Evolutionary conservation across 208 protist species (phyloP), one percentile per base, ranked within the genome.

Genomic region (Leishmania tarentolae): DNA sequence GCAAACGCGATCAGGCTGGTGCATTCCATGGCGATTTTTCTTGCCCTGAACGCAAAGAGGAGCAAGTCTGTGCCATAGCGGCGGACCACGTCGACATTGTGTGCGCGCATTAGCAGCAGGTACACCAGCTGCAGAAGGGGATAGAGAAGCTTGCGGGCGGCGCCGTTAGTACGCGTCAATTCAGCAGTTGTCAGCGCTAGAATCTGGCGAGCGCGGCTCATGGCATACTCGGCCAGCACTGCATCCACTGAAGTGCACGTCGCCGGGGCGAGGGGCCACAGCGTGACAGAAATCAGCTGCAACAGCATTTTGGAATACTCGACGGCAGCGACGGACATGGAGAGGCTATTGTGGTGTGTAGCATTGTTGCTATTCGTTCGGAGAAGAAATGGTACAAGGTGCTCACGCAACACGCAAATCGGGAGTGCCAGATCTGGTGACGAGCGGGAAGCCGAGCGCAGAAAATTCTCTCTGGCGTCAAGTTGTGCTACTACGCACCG

Each of bases 21-120:
- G 76, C 44, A 46, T 47, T 35, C n/a, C 28, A 71, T 44, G 46
- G 76, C 63, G 9, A 46, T 63, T 17, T 42, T 17, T 35, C 59
- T 65, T 3, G 56, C 76, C 47, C 40, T 31, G 44, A n/a, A n/a
- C 5, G 71, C 50, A 56, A 82, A 93, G 72, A 75, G 42, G 24
- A 80, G 40, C 24, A 93, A 50, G 6, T 83, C 82, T 0, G 56
- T 53, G 21, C 81, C 83, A 75, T 89, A 80, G 53, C 76, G 85
- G n/a, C 82, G 63, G 47, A 89, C 84, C 69, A 91, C 82, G 46
- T 86, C 83, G n/a, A 37, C 65, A 15, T 85, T 82, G 53, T 89
- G 83, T 31, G 76, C 63, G 56, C 90, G 87, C 81, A 83, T 63
- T 11, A 91, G 84, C 31, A 93, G 59, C 59, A 93, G 71, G 50